Evolutionary conservation across 768 basidiomycete genomes (phyloP).

Genomic region (Lepiota subincarnata): DNA sequence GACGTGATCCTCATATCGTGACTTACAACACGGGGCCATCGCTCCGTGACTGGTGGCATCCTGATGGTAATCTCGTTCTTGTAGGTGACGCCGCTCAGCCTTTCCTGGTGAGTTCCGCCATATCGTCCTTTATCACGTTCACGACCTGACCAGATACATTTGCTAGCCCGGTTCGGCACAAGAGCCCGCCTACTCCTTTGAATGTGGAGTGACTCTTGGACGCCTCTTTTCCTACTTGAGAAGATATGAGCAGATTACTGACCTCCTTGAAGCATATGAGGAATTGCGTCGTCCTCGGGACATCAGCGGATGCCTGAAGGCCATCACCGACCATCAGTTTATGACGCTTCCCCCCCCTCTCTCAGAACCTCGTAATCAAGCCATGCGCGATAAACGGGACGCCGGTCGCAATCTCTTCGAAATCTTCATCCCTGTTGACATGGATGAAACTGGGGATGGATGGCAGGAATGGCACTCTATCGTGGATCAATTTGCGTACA

Average conservation of each 20-base stretch:
- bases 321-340: constrained; percentile 36
- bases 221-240: constrained; percentile 55
- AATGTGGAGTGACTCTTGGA: constrained; percentile 59
- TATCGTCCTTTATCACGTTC: background rate
- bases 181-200: constrained; percentile 40
- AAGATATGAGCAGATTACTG: constrained; percentile 43
- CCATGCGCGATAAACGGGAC: constrained; percentile 29
- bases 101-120: constrained; percentile 4
- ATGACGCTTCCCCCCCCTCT: constrained; percentile 39
- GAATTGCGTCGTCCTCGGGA: constrained; percentile 52
- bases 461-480: constrained; percentile 44
- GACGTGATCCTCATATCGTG: constrained; percentile 9
- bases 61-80: constrained; percentile 2
- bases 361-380: constrained; percentile 38
- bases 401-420: constrained; percentile 20
- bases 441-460: constrained; percentile 11
- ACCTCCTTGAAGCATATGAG: constrained; percentile 50
- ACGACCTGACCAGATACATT: background rate
- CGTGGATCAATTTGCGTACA: constrained; percentile 47
- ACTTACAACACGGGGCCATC: background rate
- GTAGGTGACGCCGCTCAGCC: constrained; percentile 11
- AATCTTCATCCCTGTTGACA: background rate
- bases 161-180: constrained; percentile 7
- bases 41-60: constrained; percentile 9
- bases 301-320: constrained; percentile 38